A percentile compares a stretch with the other conserved stretches of the same genome.
These are phyloP conservation scores for Diplotaxis tenuifolia DNA, from an alignment of 345 rosid genomes.

Conservation along the genomic window DNA sequence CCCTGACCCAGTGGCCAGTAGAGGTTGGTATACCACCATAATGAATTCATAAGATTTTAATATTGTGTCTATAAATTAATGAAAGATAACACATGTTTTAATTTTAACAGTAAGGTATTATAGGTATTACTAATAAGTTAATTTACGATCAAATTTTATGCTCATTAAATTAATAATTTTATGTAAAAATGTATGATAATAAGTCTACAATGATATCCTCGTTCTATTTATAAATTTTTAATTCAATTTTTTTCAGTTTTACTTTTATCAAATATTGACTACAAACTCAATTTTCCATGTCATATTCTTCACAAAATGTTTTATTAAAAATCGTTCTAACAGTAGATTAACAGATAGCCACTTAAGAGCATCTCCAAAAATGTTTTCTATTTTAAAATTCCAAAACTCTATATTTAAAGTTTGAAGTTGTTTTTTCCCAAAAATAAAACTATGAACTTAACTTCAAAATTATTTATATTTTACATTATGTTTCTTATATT, in stretches of 20 bases:
- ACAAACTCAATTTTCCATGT: neutral
- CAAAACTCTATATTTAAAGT: no score
- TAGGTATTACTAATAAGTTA: neutral
- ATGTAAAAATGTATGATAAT: neutral
- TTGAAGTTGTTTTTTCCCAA: no score
- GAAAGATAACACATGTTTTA: slow-evolving; percentile 20
- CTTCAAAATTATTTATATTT: no score
- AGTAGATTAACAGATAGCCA: no score
- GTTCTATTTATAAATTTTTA: neutral
- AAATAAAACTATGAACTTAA: no score
- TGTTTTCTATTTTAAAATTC: no score
- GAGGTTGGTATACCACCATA: neutral
- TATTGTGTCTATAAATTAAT: neutral
- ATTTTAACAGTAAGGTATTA: neutral
- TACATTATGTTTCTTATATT: no score
- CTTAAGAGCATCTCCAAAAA: no score
- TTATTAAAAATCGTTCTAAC: no score
- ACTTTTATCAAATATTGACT: neutral
- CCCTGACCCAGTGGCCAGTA: neutral
- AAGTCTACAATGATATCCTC: neutral
- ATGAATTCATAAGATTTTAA: neutral
- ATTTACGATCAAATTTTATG: neutral
- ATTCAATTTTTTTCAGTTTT: neutral
- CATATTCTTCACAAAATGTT: no score
- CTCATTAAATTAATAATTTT: neutral